Percentiles rank a stretch among this genome's conserved stretches.
These are phyloP conservation scores for Colletotrichum cereale DNA, from an alignment of 2,329 filamentous ascomycete genomes.

Conservation along the genomic window DNA sequence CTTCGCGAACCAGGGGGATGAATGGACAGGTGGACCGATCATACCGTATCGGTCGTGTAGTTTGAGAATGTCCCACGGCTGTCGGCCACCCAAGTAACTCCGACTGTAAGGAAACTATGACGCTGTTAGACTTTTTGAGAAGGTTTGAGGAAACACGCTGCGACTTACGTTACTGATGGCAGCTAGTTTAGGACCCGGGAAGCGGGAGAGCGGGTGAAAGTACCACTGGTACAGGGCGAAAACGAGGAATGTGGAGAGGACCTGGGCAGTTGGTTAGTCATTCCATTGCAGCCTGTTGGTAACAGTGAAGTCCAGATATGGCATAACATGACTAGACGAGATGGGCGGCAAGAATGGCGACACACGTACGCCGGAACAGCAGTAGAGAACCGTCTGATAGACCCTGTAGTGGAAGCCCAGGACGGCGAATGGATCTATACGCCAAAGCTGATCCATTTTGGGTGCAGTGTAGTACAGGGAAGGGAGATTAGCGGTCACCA, in stretches of 20 bases:
- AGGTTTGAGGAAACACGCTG: neutral
- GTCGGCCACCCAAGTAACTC: slow-evolving; percentile 3
- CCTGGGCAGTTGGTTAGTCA: neutral
- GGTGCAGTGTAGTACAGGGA: neutral
- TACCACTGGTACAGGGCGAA: slow-evolving; percentile 3
- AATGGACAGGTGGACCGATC: neutral
- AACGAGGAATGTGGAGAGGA: neutral
- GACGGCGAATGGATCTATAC: neutral
- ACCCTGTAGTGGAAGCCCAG: neutral
- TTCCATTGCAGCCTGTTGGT: neutral
- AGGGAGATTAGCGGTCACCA: neutral
- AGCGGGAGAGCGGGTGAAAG: slow-evolving; percentile 1
- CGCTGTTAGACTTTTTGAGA: neutral
- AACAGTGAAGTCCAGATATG: neutral
- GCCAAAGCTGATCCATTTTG: slow-evolving; percentile 1
- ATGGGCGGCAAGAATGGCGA: neutral
- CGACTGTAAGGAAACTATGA: neutral
- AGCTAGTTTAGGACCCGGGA: slow-evolving; percentile 8
- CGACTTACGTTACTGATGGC: neutral
- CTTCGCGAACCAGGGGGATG: neutral
- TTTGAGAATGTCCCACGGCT: slow-evolving; percentile 2
- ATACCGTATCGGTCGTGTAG: slow-evolving; percentile 13
- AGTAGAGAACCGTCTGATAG: neutral
- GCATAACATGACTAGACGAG: neutral
- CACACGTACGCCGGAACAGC: slow-evolving; percentile 3